Base-by-base conservation (phyloP, 495 filamentous ascomycete genomes). In the Talaromyces wortmannii region DNA sequence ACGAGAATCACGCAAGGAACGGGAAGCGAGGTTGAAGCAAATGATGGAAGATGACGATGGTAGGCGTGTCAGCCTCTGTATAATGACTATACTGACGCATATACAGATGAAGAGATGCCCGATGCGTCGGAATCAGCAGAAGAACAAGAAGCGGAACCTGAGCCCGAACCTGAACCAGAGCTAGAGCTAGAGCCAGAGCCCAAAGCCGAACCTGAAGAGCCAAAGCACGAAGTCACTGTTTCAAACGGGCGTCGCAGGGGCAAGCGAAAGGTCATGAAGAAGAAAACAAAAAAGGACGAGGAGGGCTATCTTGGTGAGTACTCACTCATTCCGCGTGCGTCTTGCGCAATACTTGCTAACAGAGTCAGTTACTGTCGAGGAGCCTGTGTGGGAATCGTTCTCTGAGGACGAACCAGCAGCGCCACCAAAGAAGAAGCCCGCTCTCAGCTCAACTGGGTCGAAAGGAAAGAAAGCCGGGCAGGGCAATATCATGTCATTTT, bases 401-500 rank as follows among this genome's bases (percentile, higher is more conserved):
- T 96, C 91, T 3, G 89, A 92, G 59, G 91, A 95, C 63, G 94
- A 97, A 58, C 89, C 92, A 49, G 76, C 79, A 44, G 77, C 79
- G 18, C 66, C 79, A 15, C 72, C 75, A 43, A 82, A 86, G 60
- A 88, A 86, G 66, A 76, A 81, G 40, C 87, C 81, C 48, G 65
- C 61, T 0, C 66, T 72, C 18, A 71, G 66, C 59, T 71, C 76
- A 7, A 66, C 69, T 48, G 90, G 84, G 70, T 89, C 89, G 70
- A 66, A 66, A 4, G 78, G 73, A 5, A 71, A 66, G 12, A 89
- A 87, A 60, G 65, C 78, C 7, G 83, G 83, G 29, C 89, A 95
- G 62, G 91, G 92, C 8, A 96, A 82, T 68, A 96, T 97, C 63
- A 95, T 90, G 89, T 88, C 85, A 3, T 97, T 96, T 71, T 96